Evolutionary conservation across 352 stramenopile genomes (phyloP).

Genomic region (Phytophthora chlamydospora): DNA sequence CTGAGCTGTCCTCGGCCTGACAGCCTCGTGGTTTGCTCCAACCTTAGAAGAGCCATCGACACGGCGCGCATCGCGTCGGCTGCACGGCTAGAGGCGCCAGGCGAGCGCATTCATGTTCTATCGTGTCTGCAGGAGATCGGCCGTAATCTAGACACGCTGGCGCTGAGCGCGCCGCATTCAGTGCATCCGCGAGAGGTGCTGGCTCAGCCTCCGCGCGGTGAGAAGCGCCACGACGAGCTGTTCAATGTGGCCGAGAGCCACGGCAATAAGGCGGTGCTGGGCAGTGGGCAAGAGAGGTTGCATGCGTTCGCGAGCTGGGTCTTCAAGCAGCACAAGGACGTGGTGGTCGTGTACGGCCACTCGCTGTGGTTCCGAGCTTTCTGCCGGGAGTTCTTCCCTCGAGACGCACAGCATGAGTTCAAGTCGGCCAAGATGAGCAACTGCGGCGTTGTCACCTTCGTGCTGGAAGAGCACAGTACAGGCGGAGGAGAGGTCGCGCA

Average conservation of each 20-base stretch:
- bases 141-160: slow-evolving; percentile 85
- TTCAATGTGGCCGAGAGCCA: slow-evolving; percentile 80
- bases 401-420: slow-evolving; percentile 38
- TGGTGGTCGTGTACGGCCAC: slow-evolving; percentile 85
- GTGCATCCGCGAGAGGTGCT: slow-evolving; percentile 42
- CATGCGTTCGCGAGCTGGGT: slow-evolving; percentile 72
- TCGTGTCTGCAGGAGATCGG: slow-evolving; percentile 87
- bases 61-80: slow-evolving; percentile 81
- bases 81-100: slow-evolving; percentile 49
- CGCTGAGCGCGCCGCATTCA: slow-evolving; percentile 62
- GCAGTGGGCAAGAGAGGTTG: slow-evolving; percentile 62
- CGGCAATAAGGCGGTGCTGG: slow-evolving; percentile 81
- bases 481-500: slow-evolving; percentile 28
- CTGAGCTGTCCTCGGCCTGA: slow-evolving; percentile 49
- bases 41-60: slow-evolving; percentile 78
- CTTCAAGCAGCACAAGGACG: slow-evolving; percentile 57
- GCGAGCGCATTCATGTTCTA: slow-evolving; percentile 81
- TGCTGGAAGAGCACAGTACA: slow-evolving; percentile 53
- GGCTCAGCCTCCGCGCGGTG: slow-evolving; percentile 27
- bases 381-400: slow-evolving; percentile 80
- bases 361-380: slow-evolving; percentile 89
- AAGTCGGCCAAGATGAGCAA: slow-evolving; percentile 79
- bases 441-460: slow-evolving; percentile 78
- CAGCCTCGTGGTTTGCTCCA: slow-evolving; percentile 76
- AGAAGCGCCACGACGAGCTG: slow-evolving; percentile 67